Conservation (phyloP, 164 flowering plant species). For the Nymphaea colorata region DNA sequence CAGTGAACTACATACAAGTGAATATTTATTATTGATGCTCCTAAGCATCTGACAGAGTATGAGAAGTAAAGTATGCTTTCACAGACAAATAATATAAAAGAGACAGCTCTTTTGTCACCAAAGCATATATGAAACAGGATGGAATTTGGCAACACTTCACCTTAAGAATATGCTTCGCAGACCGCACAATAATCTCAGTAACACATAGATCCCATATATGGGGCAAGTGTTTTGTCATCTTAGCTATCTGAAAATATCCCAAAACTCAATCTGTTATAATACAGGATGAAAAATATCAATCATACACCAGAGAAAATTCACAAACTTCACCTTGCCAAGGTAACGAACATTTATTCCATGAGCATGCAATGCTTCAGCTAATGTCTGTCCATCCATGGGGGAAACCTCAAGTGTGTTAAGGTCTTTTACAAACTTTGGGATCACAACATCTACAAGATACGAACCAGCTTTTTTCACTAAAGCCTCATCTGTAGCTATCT, state of each 20-base stretch:
- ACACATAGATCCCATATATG: slow-evolving; percentile 91
- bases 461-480: slow-evolving; percentile 67
- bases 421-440: slow-evolving; percentile 89
- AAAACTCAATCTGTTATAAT: neutral
- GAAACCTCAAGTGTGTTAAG: slow-evolving; percentile 95
- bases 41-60: too few relatives aligned
- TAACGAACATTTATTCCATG: slow-evolving; percentile 97
- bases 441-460: slow-evolving; percentile 60
- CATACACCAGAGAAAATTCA: neutral
- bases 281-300: neutral
- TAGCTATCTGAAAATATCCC: slow-evolving; percentile 50
- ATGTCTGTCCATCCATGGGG: slow-evolving; percentile 99
- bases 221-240: slow-evolving; percentile 70
- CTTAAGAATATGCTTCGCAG: slow-evolving; percentile 64
- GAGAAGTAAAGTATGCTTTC: too few relatives aligned
- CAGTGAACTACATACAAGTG: too few relatives aligned
- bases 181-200: slow-evolving; percentile 73
- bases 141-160: neutral
- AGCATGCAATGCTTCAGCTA: slow-evolving; percentile 97
- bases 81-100: too few relatives aligned
- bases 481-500: slow-evolving; percentile 75
- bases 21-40: too few relatives aligned
- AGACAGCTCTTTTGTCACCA: too few relatives aligned
- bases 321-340: slow-evolving; percentile 69
- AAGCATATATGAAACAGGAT: neutral